These are phyloP conservation scores for Pseudozyma pruni DNA, from an alignment of 1,284 basidiomycete genomes.

Conservation along the genomic window DNA sequence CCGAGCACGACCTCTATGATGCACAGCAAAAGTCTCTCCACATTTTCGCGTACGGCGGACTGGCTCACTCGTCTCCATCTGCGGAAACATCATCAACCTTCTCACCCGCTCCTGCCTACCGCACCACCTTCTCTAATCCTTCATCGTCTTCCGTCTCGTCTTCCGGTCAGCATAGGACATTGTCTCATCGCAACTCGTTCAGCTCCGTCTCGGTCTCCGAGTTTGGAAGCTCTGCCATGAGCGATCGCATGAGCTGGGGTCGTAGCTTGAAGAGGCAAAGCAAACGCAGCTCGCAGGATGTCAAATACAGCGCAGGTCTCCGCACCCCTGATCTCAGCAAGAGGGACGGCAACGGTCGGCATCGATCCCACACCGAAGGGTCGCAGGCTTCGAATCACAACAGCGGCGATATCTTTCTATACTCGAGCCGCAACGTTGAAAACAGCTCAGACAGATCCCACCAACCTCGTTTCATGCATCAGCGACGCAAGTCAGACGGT, in stretches of 20 bases:
- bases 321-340: conserved; percentile 13
- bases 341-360: conserved; percentile 24
- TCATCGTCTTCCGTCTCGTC: conserved; percentile 47
- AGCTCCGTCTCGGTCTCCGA: conserved; percentile 46
- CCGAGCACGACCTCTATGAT: conserved; percentile 40
- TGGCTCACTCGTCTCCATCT: conserved; percentile 17
- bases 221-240: conserved; percentile 30
- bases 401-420: conserved; percentile 43
- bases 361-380: conserved; percentile 40
- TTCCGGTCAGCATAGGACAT: conserved; percentile 25
- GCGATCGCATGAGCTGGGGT: conserved; percentile 49
- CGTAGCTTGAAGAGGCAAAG: conserved; percentile 31
- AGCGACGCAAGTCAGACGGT: conserved; percentile 46
- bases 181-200: conserved; percentile 49
- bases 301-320: conserved; percentile 7
- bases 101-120: conserved; percentile 30
- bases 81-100: conserved; percentile 17
- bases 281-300: conserved; percentile 39
- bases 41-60: conserved; percentile 31
- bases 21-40: conserved; percentile 34
- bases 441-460: conserved; percentile 11
- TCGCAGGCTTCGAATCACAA: conserved; percentile 24
- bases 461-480: conserved; percentile 28
- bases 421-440: conserved; percentile 32
- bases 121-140: conserved; percentile 48